phyloP scores from a whole-genome alignment of 2,329 filamentous ascomycete species.

The Monilinia polystroma region DNA sequence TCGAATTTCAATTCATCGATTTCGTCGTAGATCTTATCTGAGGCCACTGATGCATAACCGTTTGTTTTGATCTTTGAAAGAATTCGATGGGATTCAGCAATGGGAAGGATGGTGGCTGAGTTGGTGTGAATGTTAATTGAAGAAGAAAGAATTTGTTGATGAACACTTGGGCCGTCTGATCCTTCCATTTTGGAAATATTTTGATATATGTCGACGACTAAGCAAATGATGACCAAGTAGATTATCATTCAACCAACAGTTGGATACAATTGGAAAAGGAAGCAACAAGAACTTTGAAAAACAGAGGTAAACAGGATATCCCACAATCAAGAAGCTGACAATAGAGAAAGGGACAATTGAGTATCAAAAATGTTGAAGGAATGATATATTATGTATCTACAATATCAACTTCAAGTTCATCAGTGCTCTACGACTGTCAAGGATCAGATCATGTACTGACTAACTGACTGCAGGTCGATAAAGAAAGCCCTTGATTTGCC shows the following conservation, averaged over 20 bases:
- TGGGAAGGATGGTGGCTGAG: slow-evolving; percentile 3
- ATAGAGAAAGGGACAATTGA: neutral
- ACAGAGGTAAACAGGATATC: neutral
- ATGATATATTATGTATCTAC: neutral
- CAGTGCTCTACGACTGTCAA: neutral
- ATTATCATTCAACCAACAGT: neutral
- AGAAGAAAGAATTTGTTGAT: slow-evolving; percentile 3
- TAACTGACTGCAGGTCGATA: neutral
- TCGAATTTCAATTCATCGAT: slow-evolving; percentile 22
- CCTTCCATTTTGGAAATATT: slow-evolving; percentile 21
- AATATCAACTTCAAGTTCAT: no score
- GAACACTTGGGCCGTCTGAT: neutral
- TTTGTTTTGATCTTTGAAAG: slow-evolving; percentile 9
- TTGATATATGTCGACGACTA: neutral
- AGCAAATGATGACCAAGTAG: neutral
- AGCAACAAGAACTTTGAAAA: neutral
- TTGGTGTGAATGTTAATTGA: slow-evolving; percentile 3
- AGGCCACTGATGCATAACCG: slow-evolving; percentile 6
- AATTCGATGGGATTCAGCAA: neutral
- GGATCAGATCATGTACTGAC: slow-evolving; percentile 14
- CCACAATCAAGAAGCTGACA: neutral
- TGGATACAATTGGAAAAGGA: neutral
- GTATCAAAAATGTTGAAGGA: neutral
- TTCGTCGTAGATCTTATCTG: slow-evolving; percentile 18
- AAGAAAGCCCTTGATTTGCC: slow-evolving; percentile 6